These are phyloP conservation scores for Sphagnum contortum DNA, from an alignment of 225 moss, liverwort and hornwort species.

Conservation along the genomic window DNA sequence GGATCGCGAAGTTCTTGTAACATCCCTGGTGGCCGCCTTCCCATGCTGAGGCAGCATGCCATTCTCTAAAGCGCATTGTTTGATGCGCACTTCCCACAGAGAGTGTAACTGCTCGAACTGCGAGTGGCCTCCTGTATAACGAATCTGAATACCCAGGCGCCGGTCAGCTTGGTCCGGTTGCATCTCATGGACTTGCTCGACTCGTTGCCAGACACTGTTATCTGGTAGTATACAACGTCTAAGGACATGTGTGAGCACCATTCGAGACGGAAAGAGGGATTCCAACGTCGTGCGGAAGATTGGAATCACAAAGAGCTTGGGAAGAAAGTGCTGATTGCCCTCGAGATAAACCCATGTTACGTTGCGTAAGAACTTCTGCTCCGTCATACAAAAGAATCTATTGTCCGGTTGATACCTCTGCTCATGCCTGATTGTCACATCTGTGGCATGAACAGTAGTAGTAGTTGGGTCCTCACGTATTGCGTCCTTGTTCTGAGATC, in stretches of 20 bases:
- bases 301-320: constrained; percentile 66
- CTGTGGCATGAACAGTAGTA: not conserved
- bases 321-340: constrained; percentile 67
- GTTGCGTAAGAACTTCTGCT: constrained; percentile 42
- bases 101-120: too few species aligned
- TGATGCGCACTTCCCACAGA: too few species aligned
- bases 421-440: constrained; percentile 20
- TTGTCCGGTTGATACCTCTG: constrained; percentile 25
- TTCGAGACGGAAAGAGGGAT: constrained; percentile 57
- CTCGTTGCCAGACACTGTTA: constrained; percentile 56
- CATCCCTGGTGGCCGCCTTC: too few species aligned
- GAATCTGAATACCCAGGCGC: too few species aligned
- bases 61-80: too few species aligned
- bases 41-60: too few species aligned
- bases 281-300: constrained; percentile 57
- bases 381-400: constrained; percentile 65
- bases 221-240: constrained; percentile 54
- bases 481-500: not conserved
- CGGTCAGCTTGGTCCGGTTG: too few species aligned
- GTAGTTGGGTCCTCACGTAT: not conserved
- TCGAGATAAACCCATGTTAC: constrained; percentile 67
- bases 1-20: too few species aligned
- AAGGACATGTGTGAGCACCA: constrained; percentile 53
- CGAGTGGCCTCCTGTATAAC: too few species aligned
- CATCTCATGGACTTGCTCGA: constrained; percentile 20